Evolutionary conservation across 352 stramenopile genomes (phyloP).

Genomic region (Phytopythium litorale): DNA sequence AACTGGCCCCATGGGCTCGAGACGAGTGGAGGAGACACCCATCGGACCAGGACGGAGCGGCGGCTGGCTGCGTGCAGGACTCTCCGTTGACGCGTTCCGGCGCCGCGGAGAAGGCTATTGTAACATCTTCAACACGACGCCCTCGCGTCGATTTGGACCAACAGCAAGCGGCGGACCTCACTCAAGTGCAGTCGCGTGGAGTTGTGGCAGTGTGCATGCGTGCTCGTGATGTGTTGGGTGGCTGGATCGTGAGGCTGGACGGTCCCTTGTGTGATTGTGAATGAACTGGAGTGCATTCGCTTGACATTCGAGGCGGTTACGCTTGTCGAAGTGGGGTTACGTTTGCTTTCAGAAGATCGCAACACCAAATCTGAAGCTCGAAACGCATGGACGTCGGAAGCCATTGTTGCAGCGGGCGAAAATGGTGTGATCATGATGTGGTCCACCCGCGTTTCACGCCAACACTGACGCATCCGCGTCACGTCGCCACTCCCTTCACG

Average conservation of each 20-base stretch:
- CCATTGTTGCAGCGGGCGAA: background rate
- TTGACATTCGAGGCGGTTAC: background rate
- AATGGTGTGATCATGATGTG: background rate
- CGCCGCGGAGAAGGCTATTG: constrained; percentile 7
- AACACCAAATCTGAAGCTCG: background rate
- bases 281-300: no score
- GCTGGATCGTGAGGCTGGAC: no score
- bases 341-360: background rate
- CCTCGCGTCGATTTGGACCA: background rate
- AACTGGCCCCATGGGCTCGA: background rate
- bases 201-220: background rate
- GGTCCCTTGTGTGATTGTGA: no score
- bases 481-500: background rate
- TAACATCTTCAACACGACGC: constrained; percentile 6
- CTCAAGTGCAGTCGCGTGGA: background rate
- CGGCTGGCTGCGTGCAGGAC: background rate
- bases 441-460: background rate
- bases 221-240: no score
- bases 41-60: background rate
- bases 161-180: background rate
- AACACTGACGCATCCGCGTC: background rate
- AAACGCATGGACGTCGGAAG: no score
- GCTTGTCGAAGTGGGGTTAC: background rate
- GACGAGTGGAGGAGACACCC: background rate
- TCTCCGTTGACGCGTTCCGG: constrained; percentile 1